Evolutionary conservation across 75 land plant genomes (phyloP).

Genomic region (Pinus taeda): DNA sequence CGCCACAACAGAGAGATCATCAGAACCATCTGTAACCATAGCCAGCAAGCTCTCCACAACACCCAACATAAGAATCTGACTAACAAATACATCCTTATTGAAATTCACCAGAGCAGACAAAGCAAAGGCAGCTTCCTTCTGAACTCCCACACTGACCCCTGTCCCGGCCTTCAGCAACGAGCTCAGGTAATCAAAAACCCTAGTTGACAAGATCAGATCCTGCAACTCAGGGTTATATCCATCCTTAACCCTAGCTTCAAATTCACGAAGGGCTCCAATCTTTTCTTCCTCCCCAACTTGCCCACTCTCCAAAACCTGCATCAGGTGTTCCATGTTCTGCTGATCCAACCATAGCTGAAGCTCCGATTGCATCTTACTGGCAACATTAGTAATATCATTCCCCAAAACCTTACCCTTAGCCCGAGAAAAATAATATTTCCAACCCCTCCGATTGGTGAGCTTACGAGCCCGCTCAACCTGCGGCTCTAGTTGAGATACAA

Average conservation of each 20-base stretch:
- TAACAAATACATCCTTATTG: slow-evolving; percentile 76
- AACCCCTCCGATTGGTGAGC: slow-evolving; percentile 3
- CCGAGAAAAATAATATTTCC: slow-evolving; percentile 19
- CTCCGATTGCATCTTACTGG: slow-evolving; percentile 43
- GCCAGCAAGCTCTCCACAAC: slow-evolving; percentile 24
- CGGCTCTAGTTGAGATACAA: slow-evolving; percentile 32
- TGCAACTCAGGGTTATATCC: slow-evolving; percentile 57
- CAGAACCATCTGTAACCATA: slow-evolving; percentile 5
- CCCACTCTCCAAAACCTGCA: slow-evolving; percentile 6
- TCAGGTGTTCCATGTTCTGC: slow-evolving; percentile 25
- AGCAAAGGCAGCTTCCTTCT: slow-evolving; percentile 29
- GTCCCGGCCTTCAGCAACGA: slow-evolving; percentile 18
- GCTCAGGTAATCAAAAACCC: slow-evolving; percentile 34
- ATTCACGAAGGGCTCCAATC: slow-evolving; percentile 5
- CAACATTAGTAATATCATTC: slow-evolving; percentile 39
- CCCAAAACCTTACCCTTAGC: slow-evolving; percentile 28
- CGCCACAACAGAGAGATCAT: slow-evolving; percentile 6
- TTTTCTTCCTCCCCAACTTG: slow-evolving; percentile 17
- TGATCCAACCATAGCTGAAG: slow-evolving; percentile 66
- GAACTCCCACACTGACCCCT: slow-evolving; percentile 14
- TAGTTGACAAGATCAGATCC: slow-evolving; percentile 35
- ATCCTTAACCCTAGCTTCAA: slow-evolving; percentile 29
- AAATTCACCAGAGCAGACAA: slow-evolving; percentile 45
- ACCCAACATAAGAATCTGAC: slow-evolving; percentile 40
- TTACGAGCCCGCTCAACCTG: slow-evolving; percentile 20